Evolutionary conservation across 441 rosid species (phyloP).

Genomic region (Omphalea diandra): DNA sequence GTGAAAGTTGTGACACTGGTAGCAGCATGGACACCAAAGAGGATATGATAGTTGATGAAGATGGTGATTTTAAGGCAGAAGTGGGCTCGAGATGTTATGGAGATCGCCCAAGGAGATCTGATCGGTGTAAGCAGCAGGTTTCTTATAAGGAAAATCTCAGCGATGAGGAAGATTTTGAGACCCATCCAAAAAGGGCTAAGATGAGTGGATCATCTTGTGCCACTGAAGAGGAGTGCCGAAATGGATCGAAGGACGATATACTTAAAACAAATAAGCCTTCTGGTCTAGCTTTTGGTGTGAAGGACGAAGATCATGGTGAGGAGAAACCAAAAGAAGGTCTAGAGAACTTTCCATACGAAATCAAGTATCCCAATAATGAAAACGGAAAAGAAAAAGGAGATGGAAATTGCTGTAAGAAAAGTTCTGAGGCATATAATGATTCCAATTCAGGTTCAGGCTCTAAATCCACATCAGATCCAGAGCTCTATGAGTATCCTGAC

Average conservation of each 20-base stretch:
- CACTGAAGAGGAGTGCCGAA: conserved; percentile 25
- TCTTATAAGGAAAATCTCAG: conserved; percentile 71
- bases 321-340: conserved; percentile 23
- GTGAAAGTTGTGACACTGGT: conserved; percentile 58
- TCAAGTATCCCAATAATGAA: conserved; percentile 25
- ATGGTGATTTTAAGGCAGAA: conserved; percentile 38
- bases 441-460: conserved; percentile 29
- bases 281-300: conserved; percentile 28
- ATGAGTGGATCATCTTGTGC: conserved; percentile 30
- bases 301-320: conserved; percentile 30
- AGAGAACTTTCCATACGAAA: conserved; percentile 29
- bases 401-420: conserved; percentile 27
- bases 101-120: conserved; percentile 68
- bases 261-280: conserved; percentile 32
- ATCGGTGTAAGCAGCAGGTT: conserved; percentile 62
- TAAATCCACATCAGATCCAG: conserved; percentile 31
- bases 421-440: conserved; percentile 25
- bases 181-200: conserved; percentile 37
- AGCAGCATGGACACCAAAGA: conserved; percentile 55
- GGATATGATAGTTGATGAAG: conserved; percentile 29
- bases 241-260: conserved; percentile 32
- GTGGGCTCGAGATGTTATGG: conserved; percentile 28
- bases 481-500: conserved; percentile 41
- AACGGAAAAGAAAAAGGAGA: conserved; percentile 25
- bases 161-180: conserved; percentile 55